Conservation (phyloP, 108 stramenopile genomes). For the Chaetoceros muelleri region DNA sequence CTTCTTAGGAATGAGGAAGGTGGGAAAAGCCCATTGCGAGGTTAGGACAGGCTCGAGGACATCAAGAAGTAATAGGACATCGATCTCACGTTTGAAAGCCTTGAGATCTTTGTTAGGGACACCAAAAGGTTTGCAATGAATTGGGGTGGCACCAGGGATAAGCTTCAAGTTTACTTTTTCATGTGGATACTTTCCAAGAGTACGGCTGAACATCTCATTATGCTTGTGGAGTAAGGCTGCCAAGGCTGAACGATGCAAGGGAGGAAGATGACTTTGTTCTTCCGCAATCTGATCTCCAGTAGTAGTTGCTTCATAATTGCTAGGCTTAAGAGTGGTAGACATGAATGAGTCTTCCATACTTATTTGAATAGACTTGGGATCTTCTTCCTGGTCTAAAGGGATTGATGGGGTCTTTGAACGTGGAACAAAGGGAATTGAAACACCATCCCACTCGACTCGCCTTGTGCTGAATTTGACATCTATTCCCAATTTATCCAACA, state of each 20-base stretch:
- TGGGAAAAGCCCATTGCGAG: conserved; percentile 9
- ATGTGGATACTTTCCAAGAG: conserved; percentile 23
- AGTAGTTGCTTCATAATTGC: too few species aligned
- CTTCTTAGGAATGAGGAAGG: conserved; percentile 32
- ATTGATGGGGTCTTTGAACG: too few species aligned
- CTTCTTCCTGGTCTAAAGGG: too few species aligned
- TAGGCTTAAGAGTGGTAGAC: too few species aligned
- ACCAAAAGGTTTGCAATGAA: conserved; percentile 13
- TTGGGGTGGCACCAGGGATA: conserved; percentile 7
- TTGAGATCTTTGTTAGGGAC: conserved; percentile 7
- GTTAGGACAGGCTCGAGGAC: not conserved
- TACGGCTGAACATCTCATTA: conserved; percentile 20
- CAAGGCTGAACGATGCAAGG: conserved; percentile 8
- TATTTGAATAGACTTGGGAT: too few species aligned
- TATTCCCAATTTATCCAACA: conserved; percentile 18
- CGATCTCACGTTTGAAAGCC: conserved; percentile 16
- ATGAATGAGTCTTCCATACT: too few species aligned
- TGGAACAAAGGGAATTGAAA: too few species aligned
- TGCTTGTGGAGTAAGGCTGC: conserved; percentile 5
- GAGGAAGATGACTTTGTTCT: conserved; percentile 18
- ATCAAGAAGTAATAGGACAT: conserved; percentile 4
- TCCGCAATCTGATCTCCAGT: too few species aligned
- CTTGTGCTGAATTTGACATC: not conserved
- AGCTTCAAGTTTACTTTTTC: conserved; percentile 25
- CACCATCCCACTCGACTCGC: conserved; percentile 9